Evolutionary conservation across 441 rosid genomes (phyloP).

Genomic region (Eutrema salsugineum): DNA sequence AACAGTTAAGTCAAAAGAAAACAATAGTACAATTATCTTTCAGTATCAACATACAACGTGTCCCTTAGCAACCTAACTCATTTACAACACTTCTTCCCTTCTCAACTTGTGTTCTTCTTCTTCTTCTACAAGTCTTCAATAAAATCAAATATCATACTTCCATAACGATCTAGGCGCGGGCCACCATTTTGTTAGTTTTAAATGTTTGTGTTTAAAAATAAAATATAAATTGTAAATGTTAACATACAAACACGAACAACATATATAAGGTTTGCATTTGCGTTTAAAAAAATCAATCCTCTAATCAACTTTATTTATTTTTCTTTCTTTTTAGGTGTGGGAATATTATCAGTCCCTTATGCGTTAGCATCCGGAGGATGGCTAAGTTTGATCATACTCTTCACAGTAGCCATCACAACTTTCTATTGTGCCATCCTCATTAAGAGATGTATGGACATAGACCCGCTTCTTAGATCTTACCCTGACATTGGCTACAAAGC

Average conservation of each 20-base stretch:
- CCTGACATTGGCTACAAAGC: constrained; percentile 91
- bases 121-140: background rate
- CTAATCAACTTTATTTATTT: background rate
- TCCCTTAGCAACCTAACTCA: background rate
- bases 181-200: no score
- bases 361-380: constrained; percentile 93
- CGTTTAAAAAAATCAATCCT: background rate
- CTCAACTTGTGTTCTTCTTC: constrained; percentile 10
- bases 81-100: constrained; percentile 14
- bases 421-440: constrained; percentile 72
- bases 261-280: background rate
- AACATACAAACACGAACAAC: background rate
- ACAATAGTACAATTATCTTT: background rate
- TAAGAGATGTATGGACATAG: constrained; percentile 73
- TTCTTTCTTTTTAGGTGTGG: constrained; percentile 57
- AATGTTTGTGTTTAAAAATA: no score
- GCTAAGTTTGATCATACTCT: constrained; percentile 65
- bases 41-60: constrained; percentile 7
- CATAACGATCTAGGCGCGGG: background rate
- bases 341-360: constrained; percentile 78
- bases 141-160: background rate
- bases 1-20: background rate
- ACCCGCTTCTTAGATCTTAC: constrained; percentile 59
- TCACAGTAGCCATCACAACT: constrained; percentile 50
- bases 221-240: background rate